phyloP scores from a whole-genome alignment of 768 basidiomycete genomes.

The Lentinula boryana region DNA sequence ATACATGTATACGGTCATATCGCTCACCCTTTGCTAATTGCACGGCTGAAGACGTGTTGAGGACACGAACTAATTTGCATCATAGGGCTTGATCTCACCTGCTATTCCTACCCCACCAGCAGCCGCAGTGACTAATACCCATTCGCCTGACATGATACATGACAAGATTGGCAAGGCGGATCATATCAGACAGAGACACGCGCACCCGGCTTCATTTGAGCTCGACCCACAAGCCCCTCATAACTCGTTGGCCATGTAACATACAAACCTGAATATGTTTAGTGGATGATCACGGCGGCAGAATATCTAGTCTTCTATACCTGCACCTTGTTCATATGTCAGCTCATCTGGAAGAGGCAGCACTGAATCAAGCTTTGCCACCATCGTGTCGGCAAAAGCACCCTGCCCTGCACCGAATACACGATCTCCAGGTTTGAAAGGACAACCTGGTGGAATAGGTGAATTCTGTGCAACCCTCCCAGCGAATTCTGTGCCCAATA shows the following conservation, averaged over 20 bases:
- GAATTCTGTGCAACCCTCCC: slow-evolving; percentile 52
- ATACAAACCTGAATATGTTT: slow-evolving; percentile 30
- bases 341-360: slow-evolving; percentile 70
- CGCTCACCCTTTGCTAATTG: slow-evolving; percentile 83
- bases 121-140: slow-evolving; percentile 90
- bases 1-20: not conserved
- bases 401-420: slow-evolving; percentile 83
- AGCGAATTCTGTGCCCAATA: slow-evolving; percentile 81
- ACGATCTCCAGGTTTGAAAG: slow-evolving; percentile 75
- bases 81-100: not conserved
- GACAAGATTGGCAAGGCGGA: not conserved
- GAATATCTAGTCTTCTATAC: slow-evolving; percentile 27
- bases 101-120: slow-evolving; percentile 93
- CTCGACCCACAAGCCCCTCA: slow-evolving; percentile 84
- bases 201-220: slow-evolving; percentile 67
- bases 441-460: slow-evolving; percentile 75
- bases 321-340: slow-evolving; percentile 82
- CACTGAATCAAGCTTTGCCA: slow-evolving; percentile 42
- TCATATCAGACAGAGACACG: slow-evolving; percentile 7
- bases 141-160: slow-evolving; percentile 55
- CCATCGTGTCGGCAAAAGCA: slow-evolving; percentile 72
- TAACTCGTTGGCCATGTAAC: slow-evolving; percentile 95
- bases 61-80: not conserved
- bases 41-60: slow-evolving; percentile 43
- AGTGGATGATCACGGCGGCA: not conserved